Evolutionary conservation across 2,329 filamentous ascomycete genomes (phyloP).

Genomic region (Aspergillus cejpii): DNA sequence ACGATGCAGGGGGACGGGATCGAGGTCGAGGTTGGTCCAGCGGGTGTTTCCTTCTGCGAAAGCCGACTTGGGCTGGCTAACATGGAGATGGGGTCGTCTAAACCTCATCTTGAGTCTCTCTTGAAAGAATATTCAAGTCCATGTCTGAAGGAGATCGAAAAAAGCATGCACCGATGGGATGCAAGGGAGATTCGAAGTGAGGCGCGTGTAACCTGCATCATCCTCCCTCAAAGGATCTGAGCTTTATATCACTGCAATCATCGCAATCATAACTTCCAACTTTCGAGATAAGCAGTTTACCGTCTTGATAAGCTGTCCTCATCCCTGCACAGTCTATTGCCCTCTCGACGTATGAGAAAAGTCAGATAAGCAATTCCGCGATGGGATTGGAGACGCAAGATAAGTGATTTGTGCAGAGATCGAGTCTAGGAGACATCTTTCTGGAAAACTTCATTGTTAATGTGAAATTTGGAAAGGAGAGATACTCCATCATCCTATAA

Average conservation of each 20-base stretch:
- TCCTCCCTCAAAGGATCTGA: no score
- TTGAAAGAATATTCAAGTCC: neutral
- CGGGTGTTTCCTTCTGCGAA: slow-evolving; percentile 42
- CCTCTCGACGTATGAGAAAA: neutral
- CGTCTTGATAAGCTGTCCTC: neutral
- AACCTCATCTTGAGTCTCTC: slow-evolving; percentile 21
- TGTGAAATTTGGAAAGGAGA: no score
- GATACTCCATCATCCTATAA: no score
- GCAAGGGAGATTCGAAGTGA: no score
- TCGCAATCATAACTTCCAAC: no score
- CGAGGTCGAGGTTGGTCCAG: slow-evolving; percentile 47
- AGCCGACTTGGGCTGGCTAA: slow-evolving; percentile 42
- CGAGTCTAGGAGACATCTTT: no score
- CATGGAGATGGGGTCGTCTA: slow-evolving; percentile 37
- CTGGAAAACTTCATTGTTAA: no score
- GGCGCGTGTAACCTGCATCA: no score
- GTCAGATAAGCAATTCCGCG: neutral
- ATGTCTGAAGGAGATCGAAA: neutral
- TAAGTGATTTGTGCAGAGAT: neutral
- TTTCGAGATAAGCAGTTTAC: neutral
- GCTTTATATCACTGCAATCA: no score
- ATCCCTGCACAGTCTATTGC: neutral
- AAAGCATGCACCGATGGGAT: no score
- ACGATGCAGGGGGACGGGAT: slow-evolving; percentile 41
- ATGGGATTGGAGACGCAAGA: neutral